Evolutionary conservation across 2,329 filamentous ascomycete genomes (phyloP), one percentile per base, ranked within the genome.

Genomic region (Colletotrichum neosansevieriae): DNA sequence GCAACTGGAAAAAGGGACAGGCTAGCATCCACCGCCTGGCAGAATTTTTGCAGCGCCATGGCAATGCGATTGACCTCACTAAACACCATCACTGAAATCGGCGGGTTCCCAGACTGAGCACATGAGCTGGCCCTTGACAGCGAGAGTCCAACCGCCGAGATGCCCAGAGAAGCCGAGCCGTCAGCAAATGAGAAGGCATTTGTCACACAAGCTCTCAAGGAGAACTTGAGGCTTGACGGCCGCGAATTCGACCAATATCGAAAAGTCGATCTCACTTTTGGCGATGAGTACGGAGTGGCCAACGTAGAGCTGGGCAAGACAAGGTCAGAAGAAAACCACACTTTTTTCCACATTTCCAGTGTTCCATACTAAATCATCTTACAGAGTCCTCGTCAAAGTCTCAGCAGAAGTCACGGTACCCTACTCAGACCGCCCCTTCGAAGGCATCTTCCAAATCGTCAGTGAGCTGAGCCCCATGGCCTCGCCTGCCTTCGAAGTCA

Each of bases 391-490:
- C 69, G 94, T 92, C 63, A 92, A 93, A 70, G 91, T 97, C 68
- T 95, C 94, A 3, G 92, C 94, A 71, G 93, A 97, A 81, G 92
- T 98, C 70, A 92, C 92, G 11, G 89, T 92, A 44, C 95, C 96
- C 49, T 93, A 91, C 76, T 81, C 91, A 60, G 95, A 98, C 81
- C 91, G 95, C 71, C 95, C 94, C 68, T 97, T 97, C 77, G 96
- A 98, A 78, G 96, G 96, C 78, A 88, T 97, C 79, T 98, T 98
- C 84, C 94, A 91, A 73, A 98, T 98, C 77, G 88, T 91, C 61
- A 92, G 94, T 63, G 96, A 98, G 79, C 89, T 99, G 74, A 94
- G 92, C 71, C 94, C 95, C 56, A 97, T 98, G 91, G 92, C 93
- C 32, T 94, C 94, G 53, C 94, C 96, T 13, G 91, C 92, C 38